These are phyloP conservation scores for Phlebiopsis gigantea DNA, from an alignment of 768 basidiomycete genomes.

Conservation along the genomic window DNA sequence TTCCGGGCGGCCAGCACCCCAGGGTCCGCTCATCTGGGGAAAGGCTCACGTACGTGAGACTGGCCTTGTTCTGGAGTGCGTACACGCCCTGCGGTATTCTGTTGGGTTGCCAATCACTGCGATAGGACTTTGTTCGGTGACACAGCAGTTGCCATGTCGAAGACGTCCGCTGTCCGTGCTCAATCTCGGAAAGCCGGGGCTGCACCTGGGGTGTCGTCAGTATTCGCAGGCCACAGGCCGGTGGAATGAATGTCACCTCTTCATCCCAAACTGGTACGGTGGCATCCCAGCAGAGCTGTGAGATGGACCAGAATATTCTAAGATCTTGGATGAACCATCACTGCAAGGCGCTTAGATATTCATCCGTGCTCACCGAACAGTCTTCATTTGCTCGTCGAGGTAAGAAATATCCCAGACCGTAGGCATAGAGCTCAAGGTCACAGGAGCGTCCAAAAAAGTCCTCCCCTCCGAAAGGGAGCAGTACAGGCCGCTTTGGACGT, in stretches of 20 bases:
- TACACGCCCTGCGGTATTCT: not conserved
- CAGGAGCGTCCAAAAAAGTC: not conserved
- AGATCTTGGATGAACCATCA: not conserved
- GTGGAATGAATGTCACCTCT: not conserved
- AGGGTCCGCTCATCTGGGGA: not conserved
- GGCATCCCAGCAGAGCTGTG: not conserved
- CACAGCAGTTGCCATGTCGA: not conserved
- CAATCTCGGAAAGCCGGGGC: not conserved
- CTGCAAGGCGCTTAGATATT: not conserved
- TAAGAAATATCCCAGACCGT: not conserved
- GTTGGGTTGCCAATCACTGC: too few relatives aligned
- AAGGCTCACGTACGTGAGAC: not conserved
- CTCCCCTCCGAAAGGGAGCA: not conserved
- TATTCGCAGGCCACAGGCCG: not conserved
- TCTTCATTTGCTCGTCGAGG: not conserved
- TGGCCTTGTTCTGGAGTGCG: conserved; percentile 3
- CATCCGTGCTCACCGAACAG: conserved; percentile 1
- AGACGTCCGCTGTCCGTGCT: not conserved
- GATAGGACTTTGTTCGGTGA: too few relatives aligned
- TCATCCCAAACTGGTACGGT: not conserved
- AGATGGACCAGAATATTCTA: conserved; percentile 1
- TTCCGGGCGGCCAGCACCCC: conserved; percentile 4
- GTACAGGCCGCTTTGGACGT: conserved; percentile 2
- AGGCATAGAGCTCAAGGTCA: not conserved
- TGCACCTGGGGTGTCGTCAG: not conserved